A percentile compares a stretch with the other conserved stretches of the same genome.
Evolutionary conservation across 305 asterid species (phyloP).

Genomic region (Ajuga reptans): DNA sequence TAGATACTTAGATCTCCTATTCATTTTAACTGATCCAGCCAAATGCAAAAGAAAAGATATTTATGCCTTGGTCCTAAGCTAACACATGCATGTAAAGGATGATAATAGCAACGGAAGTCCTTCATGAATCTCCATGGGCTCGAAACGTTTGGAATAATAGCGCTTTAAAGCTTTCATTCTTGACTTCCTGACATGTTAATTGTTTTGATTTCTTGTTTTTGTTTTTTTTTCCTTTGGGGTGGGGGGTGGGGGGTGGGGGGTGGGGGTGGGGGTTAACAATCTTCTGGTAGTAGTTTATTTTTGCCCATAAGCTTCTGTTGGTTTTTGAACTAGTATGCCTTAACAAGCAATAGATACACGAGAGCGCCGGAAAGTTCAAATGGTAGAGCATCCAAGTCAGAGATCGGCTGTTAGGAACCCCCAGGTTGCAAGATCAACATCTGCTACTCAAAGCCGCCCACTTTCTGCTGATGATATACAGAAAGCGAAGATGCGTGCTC

Average conservation of each 20-base stretch:
- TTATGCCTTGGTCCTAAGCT: too few relatives aligned
- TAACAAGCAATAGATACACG: conserved; percentile 55
- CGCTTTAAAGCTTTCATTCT: too few relatives aligned
- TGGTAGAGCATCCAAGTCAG: conserved; percentile 90
- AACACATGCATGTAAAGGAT: too few relatives aligned
- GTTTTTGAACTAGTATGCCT: conserved; percentile 34
- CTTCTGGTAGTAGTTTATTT: neutral
- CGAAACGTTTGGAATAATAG: too few relatives aligned
- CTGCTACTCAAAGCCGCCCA: conserved; percentile 73
- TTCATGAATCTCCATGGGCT: too few relatives aligned
- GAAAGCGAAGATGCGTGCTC: conserved; percentile 97
- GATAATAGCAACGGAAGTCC: too few relatives aligned
- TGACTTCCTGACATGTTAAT: too few relatives aligned
- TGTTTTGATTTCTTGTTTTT: too few relatives aligned
- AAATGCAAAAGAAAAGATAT: too few relatives aligned
- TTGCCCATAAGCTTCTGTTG: conserved; percentile 6
- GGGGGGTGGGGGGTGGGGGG: too few relatives aligned
- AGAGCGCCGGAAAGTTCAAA: conserved; percentile 75
- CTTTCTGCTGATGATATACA: conserved; percentile 99
- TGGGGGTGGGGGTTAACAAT: neutral
- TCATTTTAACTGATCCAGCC: too few relatives aligned
- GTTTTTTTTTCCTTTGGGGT: neutral
- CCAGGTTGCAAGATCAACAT: conserved; percentile 50
- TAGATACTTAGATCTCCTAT: too few relatives aligned
- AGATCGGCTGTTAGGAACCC: conserved; percentile 49